These are phyloP conservation scores for Venturia carpophila DNA, from an alignment of 2,329 filamentous ascomycete species.

Conservation along the genomic window DNA sequence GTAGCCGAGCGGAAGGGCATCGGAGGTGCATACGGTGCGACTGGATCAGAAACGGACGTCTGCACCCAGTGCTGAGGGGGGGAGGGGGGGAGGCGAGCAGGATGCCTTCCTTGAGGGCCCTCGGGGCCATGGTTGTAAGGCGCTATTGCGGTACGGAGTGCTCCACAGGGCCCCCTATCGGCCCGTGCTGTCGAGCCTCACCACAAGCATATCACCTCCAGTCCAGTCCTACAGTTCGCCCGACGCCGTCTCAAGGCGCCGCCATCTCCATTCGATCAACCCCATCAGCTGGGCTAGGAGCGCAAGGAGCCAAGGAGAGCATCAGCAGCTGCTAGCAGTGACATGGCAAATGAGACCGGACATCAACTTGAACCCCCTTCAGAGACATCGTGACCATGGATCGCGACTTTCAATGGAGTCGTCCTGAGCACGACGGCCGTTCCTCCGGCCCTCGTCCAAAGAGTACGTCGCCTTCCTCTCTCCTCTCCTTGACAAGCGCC, in stretches of 20 bases:
- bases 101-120: not conserved
- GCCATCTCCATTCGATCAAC: not conserved
- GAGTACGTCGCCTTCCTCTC: not conserved
- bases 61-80: not conserved
- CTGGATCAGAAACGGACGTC: not conserved
- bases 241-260: too few species aligned
- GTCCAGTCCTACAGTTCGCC: too few species aligned
- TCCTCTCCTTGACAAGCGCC: too few species aligned
- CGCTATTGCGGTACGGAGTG: too few species aligned
- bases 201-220: too few species aligned
- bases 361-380: not conserved
- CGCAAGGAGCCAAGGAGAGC: not conserved
- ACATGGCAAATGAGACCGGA: not conserved
- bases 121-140: not conserved
- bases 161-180: too few species aligned
- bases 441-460: constrained; percentile 4
- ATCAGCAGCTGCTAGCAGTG: not conserved
- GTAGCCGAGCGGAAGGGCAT: not conserved
- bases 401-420: constrained; percentile 5
- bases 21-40: not conserved
- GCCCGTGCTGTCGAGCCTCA: too few species aligned
- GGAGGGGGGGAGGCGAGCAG: not conserved
- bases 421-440: not conserved
- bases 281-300: not conserved
- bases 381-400: not conserved